Evolutionary conservation across 352 stramenopile genomes (phyloP).

Genomic region (Pythium monospermum): DNA sequence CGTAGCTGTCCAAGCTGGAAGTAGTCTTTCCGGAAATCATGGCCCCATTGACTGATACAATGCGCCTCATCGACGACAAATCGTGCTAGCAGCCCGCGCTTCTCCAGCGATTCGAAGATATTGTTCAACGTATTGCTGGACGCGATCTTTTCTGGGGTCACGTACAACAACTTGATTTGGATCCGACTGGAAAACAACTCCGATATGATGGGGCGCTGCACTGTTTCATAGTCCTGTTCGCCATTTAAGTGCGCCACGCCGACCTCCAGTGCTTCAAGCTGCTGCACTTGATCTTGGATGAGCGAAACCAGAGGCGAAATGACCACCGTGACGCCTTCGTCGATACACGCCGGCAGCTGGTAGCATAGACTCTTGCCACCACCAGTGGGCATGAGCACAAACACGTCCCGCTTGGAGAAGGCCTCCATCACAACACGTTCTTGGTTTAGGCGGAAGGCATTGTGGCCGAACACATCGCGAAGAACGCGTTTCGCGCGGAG

Average conservation of each 20-base stretch:
- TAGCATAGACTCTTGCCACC: slow-evolving; percentile 99
- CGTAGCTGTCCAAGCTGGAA: slow-evolving; percentile 91
- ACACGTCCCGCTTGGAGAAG: slow-evolving; percentile 93
- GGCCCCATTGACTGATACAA: slow-evolving; percentile 97
- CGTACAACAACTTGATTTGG: slow-evolving; percentile 96
- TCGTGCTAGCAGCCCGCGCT: slow-evolving; percentile 85
- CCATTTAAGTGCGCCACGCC: slow-evolving; percentile 81
- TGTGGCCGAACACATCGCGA: slow-evolving; percentile 94
- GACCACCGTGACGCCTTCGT: slow-evolving; percentile 94
- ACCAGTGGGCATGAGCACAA: slow-evolving; percentile 99
- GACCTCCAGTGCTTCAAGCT: slow-evolving; percentile 91
- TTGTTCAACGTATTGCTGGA: slow-evolving; percentile 83
- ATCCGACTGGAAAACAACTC: slow-evolving; percentile 81
- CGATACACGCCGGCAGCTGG: slow-evolving; percentile 88
- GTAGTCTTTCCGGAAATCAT: slow-evolving; percentile 99
- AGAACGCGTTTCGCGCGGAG: slow-evolving; percentile 63
- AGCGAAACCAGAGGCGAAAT: slow-evolving; percentile 98
- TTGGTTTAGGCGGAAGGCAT: slow-evolving; percentile 93
- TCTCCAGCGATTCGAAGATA: slow-evolving; percentile 78
- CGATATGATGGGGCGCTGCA: slow-evolving; percentile 83
- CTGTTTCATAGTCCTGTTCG: slow-evolving; percentile 84
- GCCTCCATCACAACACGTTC: slow-evolving; percentile 92
- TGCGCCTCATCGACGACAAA: slow-evolving; percentile 98
- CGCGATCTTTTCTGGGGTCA: slow-evolving; percentile 97
- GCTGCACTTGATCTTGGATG: slow-evolving; percentile 99